A percentile compares a stretch with the other conserved stretches of the same genome.
Conservation (phyloP, 2,329 filamentous ascomycete genomes). For the Colletotrichum trifolii region DNA sequence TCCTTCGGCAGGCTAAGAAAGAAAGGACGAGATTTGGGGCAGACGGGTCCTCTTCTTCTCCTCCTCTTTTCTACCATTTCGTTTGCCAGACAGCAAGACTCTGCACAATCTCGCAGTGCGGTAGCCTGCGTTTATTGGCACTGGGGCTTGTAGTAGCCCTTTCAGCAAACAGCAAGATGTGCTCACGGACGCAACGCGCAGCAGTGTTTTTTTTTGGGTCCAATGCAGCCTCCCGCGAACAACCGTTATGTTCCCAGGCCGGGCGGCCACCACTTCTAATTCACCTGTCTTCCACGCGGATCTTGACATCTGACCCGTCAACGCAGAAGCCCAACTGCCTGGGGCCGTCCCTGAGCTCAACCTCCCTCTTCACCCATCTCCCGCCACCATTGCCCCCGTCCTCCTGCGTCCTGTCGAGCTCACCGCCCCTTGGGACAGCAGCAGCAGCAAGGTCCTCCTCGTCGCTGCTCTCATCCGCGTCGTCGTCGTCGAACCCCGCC, state of each 20-base stretch:
- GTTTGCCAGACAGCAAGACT: conserved; percentile 3
- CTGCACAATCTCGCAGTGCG: conserved; percentile 1
- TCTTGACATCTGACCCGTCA: conserved; percentile 75
- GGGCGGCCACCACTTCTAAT: background rate
- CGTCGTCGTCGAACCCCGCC: conserved; percentile 66
- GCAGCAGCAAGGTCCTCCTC: conserved; percentile 57
- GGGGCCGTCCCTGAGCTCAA: conserved; percentile 82
- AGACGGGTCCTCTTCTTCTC: background rate
- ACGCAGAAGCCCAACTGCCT: conserved; percentile 86
- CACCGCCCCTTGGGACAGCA: conserved; percentile 37
- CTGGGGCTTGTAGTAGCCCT: conserved; percentile 3
- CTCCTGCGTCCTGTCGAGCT: conserved; percentile 38
- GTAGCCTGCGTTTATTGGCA: conserved; percentile 6
- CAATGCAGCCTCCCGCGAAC: conserved; percentile 13
- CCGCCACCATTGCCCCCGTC: conserved; percentile 53
- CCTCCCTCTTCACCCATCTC: conserved; percentile 80
- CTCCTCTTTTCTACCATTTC: conserved; percentile 5
- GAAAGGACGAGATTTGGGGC: no score
- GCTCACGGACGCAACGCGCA: background rate
- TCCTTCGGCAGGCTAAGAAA: no score
- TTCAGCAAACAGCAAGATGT: conserved; percentile 6
- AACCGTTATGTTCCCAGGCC: background rate
- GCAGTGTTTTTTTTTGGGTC: background rate
- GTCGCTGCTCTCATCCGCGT: conserved; percentile 63
- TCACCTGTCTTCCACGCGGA: conserved; percentile 73